phyloP scores from a whole-genome alignment of 352 stramenopile genomes.

The Globisporangium acanthophoron region DNA sequence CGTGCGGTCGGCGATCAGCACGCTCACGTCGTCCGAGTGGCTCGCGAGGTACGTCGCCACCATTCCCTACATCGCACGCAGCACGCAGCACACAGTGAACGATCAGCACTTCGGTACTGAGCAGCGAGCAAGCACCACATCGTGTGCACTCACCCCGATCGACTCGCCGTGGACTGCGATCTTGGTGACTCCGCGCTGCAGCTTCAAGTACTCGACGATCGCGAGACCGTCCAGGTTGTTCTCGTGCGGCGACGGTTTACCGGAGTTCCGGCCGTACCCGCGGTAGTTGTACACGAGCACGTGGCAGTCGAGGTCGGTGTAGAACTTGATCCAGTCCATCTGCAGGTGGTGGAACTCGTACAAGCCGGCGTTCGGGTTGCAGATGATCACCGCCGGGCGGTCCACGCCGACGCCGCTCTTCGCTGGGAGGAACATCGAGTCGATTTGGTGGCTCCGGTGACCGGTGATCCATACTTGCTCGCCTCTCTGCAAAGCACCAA shows the following conservation, averaged over 20 bases:
- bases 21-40: conserved; percentile 51
- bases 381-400: conserved; percentile 59
- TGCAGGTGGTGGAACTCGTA: conserved; percentile 88
- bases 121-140: neutral
- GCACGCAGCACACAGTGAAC: neutral
- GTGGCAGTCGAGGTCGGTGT: conserved; percentile 71
- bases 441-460: conserved; percentile 53
- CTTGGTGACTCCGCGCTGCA: conserved; percentile 36
- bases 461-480: conserved; percentile 80
- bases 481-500: conserved; percentile 36
- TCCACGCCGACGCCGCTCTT: conserved; percentile 25
- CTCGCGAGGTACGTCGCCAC: conserved; percentile 65
- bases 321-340: conserved; percentile 89
- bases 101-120: neutral
- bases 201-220: conserved; percentile 68
- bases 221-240: conserved; percentile 71
- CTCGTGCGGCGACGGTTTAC: conserved; percentile 44
- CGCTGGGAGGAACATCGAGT: conserved; percentile 76
- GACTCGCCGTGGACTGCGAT: conserved; percentile 82
- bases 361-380: conserved; percentile 81
- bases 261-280: conserved; percentile 72
- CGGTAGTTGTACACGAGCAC: conserved; percentile 87
- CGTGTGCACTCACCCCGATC: conserved; percentile 34
- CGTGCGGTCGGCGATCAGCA: conserved; percentile 75
- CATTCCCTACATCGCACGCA: conserved; percentile 26